Evolutionary conservation across 176 grass and related monocot species (phyloP).

Genomic region (Oryza rufipogon): DNA sequence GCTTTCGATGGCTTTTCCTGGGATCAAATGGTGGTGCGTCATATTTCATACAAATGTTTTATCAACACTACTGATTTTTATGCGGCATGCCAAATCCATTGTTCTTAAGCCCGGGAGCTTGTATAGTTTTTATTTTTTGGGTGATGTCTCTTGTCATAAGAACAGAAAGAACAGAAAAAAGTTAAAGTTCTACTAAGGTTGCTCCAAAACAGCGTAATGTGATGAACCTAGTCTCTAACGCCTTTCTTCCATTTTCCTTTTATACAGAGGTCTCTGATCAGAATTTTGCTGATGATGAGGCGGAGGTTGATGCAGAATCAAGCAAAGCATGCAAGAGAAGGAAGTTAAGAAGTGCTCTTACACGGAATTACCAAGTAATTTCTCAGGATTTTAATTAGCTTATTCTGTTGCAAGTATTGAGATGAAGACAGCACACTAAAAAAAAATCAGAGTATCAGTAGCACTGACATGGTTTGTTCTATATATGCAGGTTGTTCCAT

Average conservation of each 20-base stretch:
- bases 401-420: conserved; percentile 20
- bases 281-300: conserved; percentile 75
- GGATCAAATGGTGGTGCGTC: neutral
- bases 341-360: conserved; percentile 32
- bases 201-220: neutral
- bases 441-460: conserved; percentile 1
- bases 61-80: conserved; percentile 16
- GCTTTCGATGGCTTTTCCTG: neutral
- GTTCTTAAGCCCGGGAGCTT: neutral
- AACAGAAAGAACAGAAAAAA: neutral
- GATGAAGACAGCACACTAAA: neutral
- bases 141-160: neutral
- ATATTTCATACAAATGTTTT: conserved; percentile 1
- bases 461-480: neutral
- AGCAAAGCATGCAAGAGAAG: conserved; percentile 56
- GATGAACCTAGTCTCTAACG: conserved; percentile 35
- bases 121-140: conserved; percentile 5
- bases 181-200: neutral
- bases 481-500: conserved; percentile 39
- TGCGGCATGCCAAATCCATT: neutral
- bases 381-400: neutral
- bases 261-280: conserved; percentile 88
- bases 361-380: conserved; percentile 57
- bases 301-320: conserved; percentile 52
- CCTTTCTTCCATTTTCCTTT: neutral